Conservation (phyloP, 306 rosid species). For the Vigna radiata region DNA sequence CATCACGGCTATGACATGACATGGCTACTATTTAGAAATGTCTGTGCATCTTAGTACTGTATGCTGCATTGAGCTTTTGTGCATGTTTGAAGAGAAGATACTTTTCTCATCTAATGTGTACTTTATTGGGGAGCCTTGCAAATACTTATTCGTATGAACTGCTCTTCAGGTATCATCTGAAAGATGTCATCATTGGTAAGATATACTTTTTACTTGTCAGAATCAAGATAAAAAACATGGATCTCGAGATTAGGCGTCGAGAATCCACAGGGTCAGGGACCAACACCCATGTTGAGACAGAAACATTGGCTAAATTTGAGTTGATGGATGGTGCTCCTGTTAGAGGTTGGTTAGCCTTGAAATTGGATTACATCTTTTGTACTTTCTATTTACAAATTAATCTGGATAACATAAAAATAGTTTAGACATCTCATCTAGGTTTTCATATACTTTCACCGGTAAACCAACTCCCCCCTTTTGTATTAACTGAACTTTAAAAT, state of each 20-base stretch:
- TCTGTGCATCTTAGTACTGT: not conserved
- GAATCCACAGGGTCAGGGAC: constrained; percentile 99
- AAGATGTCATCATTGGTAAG: constrained; percentile 96
- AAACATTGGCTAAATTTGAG: constrained; percentile 96
- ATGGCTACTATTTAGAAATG: not conserved
- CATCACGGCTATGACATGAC: not conserved
- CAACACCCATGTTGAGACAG: constrained; percentile 98
- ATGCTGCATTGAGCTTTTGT: not conserved
- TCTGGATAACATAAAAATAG: not conserved
- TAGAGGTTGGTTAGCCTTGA: constrained; percentile 67
- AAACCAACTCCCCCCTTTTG: not conserved
- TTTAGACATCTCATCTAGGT: constrained; percentile 7
- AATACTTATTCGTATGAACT: constrained; percentile 28
- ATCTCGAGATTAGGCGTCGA: constrained; percentile 94
- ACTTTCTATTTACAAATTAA: not conserved
- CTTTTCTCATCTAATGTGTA: constrained; percentile 23
- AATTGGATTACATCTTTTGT: constrained; percentile 6
- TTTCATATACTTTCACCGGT: not conserved
- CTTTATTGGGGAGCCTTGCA: constrained; percentile 12
- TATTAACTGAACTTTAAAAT: not conserved
- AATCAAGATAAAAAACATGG: constrained; percentile 99
- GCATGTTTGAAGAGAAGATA: constrained; percentile 7
- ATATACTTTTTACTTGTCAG: constrained; percentile 97
- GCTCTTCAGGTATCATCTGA: constrained; percentile 86
- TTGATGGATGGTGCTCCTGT: constrained; percentile 99